Base-by-base conservation (phyloP, 2,329 filamentous ascomycete species). In the Penicillium sclerotigenum region DNA sequence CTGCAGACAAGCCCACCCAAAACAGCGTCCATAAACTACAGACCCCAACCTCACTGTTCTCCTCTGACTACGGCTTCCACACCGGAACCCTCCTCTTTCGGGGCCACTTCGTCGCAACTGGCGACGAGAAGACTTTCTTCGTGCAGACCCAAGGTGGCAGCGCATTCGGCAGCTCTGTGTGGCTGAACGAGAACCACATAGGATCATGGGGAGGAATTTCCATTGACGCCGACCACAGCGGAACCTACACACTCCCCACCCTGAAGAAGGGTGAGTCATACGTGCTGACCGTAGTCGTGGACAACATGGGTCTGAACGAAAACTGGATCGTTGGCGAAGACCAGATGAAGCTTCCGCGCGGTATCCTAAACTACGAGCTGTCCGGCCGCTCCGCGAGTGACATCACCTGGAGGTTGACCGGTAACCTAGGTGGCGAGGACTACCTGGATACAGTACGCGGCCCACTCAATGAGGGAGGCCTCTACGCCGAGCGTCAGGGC, bases 31-130 rank as follows among this genome's bases (percentile, higher is more conserved):
- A 73, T 22, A 74, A 80, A 2, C 73, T 87, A 2, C 80, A 77
- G 0, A 91, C 89, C 0, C 85, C 87, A 0, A 85, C 82, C 0
- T 86, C 83, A 0, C 80, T 92, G 0, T 90, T 87, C 65, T 80
- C 80, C 0, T 83, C 83, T 16, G 89, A 92, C 71, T 92, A 92
- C 65, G 88, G 88, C 24, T 92, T 85, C 72, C 80, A 89, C 68
- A 80, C 84, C 0, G 88, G 89, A 3, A 83, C 82, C 1, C 77
- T 91, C 0, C 63, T 92, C 46, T 92, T 83, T 76, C 83, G 88
- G 1, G 89, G 88, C 0, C 79, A 84, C 61, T 92, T 93, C 68
- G 80, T 76, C 0, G 83, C 88, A 5, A 80, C 76, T 1, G 87
- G 87, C 16, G 73, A 78, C 1, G 87, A 90, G 60, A 76, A 76